phyloP scores from a whole-genome alignment of 805 yeast species.

The Priceomyces haplophilus region DNA sequence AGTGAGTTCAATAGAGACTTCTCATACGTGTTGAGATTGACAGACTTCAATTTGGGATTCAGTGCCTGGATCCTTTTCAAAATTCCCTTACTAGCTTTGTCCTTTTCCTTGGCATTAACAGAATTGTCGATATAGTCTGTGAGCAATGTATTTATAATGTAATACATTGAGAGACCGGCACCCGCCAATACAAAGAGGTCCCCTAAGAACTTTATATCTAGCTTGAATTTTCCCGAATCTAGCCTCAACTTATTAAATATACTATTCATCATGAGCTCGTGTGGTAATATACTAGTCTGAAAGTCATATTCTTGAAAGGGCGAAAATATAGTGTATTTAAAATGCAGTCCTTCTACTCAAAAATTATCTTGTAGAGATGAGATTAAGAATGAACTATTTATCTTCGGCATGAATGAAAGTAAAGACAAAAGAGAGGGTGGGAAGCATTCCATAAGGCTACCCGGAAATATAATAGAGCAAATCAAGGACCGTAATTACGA shows the following conservation, averaged over 20 bases:
- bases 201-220: conserved; percentile 41
- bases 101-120: conserved; percentile 52
- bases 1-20: conserved; percentile 71
- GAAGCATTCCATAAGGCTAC: conserved; percentile 50
- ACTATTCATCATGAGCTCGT: conserved; percentile 1
- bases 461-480: conserved; percentile 54
- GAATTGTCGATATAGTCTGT: conserved; percentile 33
- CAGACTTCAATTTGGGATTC: conserved; percentile 55
- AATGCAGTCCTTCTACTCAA: conserved; percentile 1
- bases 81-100: conserved; percentile 55
- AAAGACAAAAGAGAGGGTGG: conserved; percentile 11
- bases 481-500: conserved; percentile 42
- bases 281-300: neutral
- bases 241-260: conserved; percentile 32
- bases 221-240: conserved; percentile 36
- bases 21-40: conserved; percentile 71
- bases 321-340: neutral
- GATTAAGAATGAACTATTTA: conserved; percentile 1
- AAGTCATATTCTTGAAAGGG: neutral
- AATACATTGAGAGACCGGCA: conserved; percentile 70
- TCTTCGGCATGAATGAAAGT: neutral
- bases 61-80: conserved; percentile 35
- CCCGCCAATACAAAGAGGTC: conserved; percentile 45
- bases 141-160: conserved; percentile 45
- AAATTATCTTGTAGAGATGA: neutral